Conservation (phyloP, 768 basidiomycete species). For the Strobilomyces dryophilus region DNA sequence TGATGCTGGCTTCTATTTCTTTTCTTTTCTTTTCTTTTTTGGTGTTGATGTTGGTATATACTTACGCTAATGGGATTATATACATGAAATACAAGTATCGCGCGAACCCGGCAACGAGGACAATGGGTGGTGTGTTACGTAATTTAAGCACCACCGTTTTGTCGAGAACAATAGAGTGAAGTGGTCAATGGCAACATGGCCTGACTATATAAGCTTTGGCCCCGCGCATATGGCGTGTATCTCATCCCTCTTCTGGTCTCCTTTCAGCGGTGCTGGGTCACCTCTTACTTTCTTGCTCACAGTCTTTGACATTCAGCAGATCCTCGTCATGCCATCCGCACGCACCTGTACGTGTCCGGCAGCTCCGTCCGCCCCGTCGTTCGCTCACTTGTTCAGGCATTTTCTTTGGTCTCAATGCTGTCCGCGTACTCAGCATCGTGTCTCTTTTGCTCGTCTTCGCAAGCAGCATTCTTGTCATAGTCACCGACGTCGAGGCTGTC, state of each 20-base stretch:
- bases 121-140: slow-evolving; percentile 25
- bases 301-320: slow-evolving; percentile 8
- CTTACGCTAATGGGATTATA: neutral
- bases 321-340: slow-evolving; percentile 21
- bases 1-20: neutral
- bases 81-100: neutral
- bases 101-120: slow-evolving; percentile 13
- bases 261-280: slow-evolving; percentile 31
- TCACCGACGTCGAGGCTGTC: slow-evolving; percentile 70
- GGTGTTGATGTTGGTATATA: neutral
- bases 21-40: too few species aligned
- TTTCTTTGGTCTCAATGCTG: slow-evolving; percentile 76
- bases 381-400: slow-evolving; percentile 35
- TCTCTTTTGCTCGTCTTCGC: slow-evolving; percentile 76
- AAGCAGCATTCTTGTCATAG: slow-evolving; percentile 71
- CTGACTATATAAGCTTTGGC: slow-evolving; percentile 22
- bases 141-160: neutral
- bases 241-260: slow-evolving; percentile 1
- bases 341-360: slow-evolving; percentile 42
- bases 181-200: slow-evolving; percentile 12
- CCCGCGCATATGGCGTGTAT: neutral
- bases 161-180: slow-evolving; percentile 30
- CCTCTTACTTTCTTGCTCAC: slow-evolving; percentile 18
- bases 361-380: neutral
- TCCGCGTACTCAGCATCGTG: slow-evolving; percentile 77